Percentiles rank a stretch among this genome's conserved stretches.
phyloP scores from a whole-genome alignment of 768 basidiomycete species.

The Tulasnella sp. region DNA sequence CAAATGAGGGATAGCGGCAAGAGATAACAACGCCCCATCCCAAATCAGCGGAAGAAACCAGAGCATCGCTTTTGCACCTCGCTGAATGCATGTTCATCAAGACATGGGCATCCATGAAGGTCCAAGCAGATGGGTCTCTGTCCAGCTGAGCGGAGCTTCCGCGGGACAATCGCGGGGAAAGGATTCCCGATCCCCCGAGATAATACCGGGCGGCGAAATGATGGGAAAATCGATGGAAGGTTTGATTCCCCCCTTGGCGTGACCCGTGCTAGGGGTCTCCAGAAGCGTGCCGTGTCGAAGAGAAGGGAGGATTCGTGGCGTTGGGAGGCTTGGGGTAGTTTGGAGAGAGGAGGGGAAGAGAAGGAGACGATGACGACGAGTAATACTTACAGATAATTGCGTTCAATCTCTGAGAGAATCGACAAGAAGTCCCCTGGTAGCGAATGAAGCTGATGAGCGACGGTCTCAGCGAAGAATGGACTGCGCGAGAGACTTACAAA shows the following conservation, averaged over 20 bases:
- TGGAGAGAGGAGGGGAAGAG: background rate
- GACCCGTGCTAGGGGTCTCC: background rate
- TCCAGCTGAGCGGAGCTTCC: background rate
- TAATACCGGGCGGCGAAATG: slow-evolving; percentile 7
- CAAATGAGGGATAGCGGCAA: background rate
- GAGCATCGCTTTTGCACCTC: background rate
- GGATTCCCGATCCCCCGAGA: background rate
- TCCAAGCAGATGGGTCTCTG: background rate
- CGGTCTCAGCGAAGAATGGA: slow-evolving; percentile 1
- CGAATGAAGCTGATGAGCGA: slow-evolving; percentile 13
- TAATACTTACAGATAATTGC: slow-evolving; percentile 51
- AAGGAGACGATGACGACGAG: background rate
- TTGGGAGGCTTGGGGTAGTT: background rate
- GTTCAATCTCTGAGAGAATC: slow-evolving; percentile 83
- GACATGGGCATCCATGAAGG: background rate
- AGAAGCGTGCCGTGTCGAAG: background rate
- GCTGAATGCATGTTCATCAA: background rate
- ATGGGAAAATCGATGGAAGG: slow-evolving; percentile 7
- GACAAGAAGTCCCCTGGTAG: slow-evolving; percentile 82
- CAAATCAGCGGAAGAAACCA: background rate
- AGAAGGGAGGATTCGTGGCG: background rate
- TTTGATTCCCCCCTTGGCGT: background rate
- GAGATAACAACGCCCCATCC: background rate
- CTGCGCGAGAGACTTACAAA: slow-evolving; percentile 42
- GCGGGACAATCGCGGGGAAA: background rate